Base-by-base conservation (phyloP, 2,329 filamentous ascomycete species). In the Cladophialophora carrionii region DNA sequence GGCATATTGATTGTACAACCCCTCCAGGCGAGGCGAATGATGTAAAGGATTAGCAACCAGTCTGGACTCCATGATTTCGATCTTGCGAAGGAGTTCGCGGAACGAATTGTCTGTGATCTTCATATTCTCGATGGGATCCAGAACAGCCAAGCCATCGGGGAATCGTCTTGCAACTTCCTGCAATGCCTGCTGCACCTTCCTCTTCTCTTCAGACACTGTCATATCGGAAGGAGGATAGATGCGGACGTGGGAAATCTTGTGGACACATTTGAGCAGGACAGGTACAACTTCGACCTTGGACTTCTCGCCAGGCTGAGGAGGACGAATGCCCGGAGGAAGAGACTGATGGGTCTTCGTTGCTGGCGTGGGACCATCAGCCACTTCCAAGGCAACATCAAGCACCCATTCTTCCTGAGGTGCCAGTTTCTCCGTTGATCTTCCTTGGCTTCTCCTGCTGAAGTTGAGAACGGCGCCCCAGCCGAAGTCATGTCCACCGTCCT, bases 41-140 rank as follows among this genome's bases (percentile, higher is more conserved):
- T 99, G 94, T 17, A 99, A 84, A 4, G 94, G 92, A 76, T 96
- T 98, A 14, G 91, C 86, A 31, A 98, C 80, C 24, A 99, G 82
- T 59, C 91, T 88, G 4, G 94, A 95, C 78, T 99, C 95, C 1
- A 99, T 85, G 10, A 98, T 91, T 78, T 99, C 95, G 67, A 99
- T 97, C 86, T 98, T 98, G 78, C 87, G 79, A 12, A 98, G 85
- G 3, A 97, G 85, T 76, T 92, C 92, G 82, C 96, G 97, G 81
- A 99, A 98, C 0, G 87, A 88, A 1, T 96, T 92, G 73, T 98
- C 95, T 3, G 84, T 89, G 73, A 99, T 98, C 31, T 87, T 86
- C 95, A 99, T 98, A 74, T 97, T 93, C 77, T 98, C 93, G 46
- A 99, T 89, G 0, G 95, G 95, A 73, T 99, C 95, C 20, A 99